phyloP scores from a whole-genome alignment of 2,329 filamentous ascomycete genomes.

The Chaetoscypha palmicola region DNA sequence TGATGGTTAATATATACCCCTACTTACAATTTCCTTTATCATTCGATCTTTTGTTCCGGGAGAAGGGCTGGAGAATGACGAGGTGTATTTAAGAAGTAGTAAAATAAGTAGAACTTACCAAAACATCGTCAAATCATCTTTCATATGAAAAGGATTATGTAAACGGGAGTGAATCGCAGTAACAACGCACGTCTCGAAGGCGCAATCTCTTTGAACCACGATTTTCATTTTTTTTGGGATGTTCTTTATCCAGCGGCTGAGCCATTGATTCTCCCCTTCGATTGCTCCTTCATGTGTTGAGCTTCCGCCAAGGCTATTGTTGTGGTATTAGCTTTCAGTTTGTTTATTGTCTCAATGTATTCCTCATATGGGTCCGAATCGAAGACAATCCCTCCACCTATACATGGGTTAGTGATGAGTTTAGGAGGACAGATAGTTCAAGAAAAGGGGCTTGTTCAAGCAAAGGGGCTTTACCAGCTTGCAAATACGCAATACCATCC shows the following conservation, averaged over 20 bases:
- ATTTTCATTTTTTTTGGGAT: constrained; percentile 5
- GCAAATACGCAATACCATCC: constrained; percentile 84
- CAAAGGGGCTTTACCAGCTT: constrained; percentile 64
- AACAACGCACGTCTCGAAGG: no score
- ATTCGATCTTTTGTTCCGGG: no score
- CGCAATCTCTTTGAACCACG: constrained; percentile 23
- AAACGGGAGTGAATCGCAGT: neutral
- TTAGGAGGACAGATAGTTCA: no score
- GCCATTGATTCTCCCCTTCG: constrained; percentile 8
- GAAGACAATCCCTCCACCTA: constrained; percentile 83
- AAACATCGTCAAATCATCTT: no score
- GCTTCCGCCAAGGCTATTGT: constrained; percentile 82
- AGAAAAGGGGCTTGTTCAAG: no score
- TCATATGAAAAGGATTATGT: no score
- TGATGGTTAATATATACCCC: no score
- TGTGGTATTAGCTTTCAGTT: constrained; percentile 81
- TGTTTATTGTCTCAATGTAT: constrained; percentile 96
- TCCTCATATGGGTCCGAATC: constrained; percentile 89
- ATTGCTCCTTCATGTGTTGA: constrained; percentile 28
- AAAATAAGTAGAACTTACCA: no score
- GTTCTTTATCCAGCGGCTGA: constrained; percentile 5
- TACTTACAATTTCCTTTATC: no score
- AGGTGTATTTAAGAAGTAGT: no score
- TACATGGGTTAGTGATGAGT: no score
- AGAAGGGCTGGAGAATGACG: no score